Evolutionary conservation across 495 filamentous ascomycete genomes (phyloP).

Genomic region (Penicillium arizonense): DNA sequence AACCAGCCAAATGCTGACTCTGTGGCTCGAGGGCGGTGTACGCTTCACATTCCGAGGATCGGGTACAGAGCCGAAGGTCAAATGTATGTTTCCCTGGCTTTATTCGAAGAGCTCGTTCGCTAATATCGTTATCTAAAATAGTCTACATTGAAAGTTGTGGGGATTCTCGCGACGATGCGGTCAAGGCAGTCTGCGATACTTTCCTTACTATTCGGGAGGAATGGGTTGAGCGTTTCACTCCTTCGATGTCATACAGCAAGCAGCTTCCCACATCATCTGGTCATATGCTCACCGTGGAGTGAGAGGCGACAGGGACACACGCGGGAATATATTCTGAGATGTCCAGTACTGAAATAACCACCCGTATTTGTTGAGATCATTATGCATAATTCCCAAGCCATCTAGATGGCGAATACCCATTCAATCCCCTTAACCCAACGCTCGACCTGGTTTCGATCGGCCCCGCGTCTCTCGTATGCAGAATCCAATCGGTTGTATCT

Average conservation of each 20-base stretch:
- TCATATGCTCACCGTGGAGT: slow-evolving; percentile 30
- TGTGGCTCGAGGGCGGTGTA: slow-evolving; percentile 57
- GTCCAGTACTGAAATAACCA: too few species aligned
- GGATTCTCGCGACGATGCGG: slow-evolving; percentile 44
- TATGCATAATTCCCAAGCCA: too few species aligned
- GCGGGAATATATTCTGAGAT: too few species aligned
- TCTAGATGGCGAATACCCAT: slow-evolving; percentile 34
- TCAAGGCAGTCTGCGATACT: slow-evolving; percentile 51
- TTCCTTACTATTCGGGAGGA: slow-evolving; percentile 51
- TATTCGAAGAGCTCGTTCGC: not conserved
- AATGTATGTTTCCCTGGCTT: slow-evolving; percentile 39
- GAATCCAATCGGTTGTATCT: slow-evolving; percentile 16
- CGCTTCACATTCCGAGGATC: slow-evolving; percentile 67
- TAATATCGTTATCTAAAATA: slow-evolving; percentile 18
- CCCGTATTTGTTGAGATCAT: too few species aligned
- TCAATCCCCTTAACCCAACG: slow-evolving; percentile 12
- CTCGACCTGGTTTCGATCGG: not conserved
- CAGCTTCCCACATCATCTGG: slow-evolving; percentile 43
- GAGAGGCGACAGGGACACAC: not conserved
- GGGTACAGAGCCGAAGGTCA: slow-evolving; percentile 71
- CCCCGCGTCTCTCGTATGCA: not conserved
- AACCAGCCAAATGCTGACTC: slow-evolving; percentile 69
- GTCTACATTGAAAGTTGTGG: slow-evolving; percentile 59
- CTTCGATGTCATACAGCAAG: slow-evolving; percentile 38
- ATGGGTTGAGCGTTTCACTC: slow-evolving; percentile 54